Conservation (phyloP, 2,329 filamentous ascomycete species). For the Hirsutella rhossiliensis region DNA sequence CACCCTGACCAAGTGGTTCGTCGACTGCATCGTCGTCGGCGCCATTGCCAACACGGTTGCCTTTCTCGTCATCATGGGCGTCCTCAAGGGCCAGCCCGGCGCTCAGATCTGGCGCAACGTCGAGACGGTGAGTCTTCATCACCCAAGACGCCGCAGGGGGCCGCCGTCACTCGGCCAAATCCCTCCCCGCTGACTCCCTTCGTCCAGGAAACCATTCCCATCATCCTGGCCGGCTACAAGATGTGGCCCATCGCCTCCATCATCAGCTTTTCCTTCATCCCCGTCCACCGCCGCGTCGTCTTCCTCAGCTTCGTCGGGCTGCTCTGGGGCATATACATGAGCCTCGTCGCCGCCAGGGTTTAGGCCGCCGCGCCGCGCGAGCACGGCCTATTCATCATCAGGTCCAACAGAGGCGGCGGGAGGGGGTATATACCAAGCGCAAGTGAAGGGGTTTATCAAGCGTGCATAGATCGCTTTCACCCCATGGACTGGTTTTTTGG, state of each 20-base stretch:
- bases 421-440: too few species aligned
- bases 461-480: too few species aligned
- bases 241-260: constrained; percentile 40
- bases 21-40: constrained; percentile 35
- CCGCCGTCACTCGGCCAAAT: too few species aligned
- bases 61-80: constrained; percentile 34
- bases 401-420: too few species aligned
- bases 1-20: constrained; percentile 35
- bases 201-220: constrained; percentile 30
- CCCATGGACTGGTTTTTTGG: too few species aligned
- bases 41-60: constrained; percentile 33
- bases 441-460: too few species aligned
- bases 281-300: constrained; percentile 35
- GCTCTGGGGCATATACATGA: constrained; percentile 40
- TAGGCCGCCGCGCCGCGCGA: constrained; percentile 5
- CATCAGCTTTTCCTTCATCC: constrained; percentile 35
- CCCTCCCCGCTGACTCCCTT: too few species aligned
- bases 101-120: constrained; percentile 26
- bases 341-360: constrained; percentile 30
- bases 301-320: constrained; percentile 37
- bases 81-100: constrained; percentile 27
- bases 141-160: too few species aligned
- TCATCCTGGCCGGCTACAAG: constrained; percentile 37
- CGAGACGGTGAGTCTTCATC: constrained; percentile 14
- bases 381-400: too few species aligned